A percentile compares a stretch with the other conserved stretches of the same genome.
Conservation (phyloP, 2,329 filamentous ascomycete species). For the Chaetomiaceae sp. region DNA sequence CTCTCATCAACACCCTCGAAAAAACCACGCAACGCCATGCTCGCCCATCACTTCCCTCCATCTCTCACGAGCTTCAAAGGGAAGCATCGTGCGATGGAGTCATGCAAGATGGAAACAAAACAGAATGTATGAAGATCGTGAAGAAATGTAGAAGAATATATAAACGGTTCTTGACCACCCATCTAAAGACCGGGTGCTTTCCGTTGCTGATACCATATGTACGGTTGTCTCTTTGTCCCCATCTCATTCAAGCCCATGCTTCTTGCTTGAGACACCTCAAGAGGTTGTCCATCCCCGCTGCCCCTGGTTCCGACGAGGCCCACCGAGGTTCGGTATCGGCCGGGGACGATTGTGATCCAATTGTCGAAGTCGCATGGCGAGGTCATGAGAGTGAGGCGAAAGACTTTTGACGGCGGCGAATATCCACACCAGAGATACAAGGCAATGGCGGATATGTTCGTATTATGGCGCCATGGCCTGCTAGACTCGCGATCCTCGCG, state of each 20-base stretch:
- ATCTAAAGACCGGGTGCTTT: constrained; percentile 4
- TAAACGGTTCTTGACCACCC: not conserved
- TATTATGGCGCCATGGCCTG: not conserved
- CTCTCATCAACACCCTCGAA: not conserved
- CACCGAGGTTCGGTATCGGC: no score
- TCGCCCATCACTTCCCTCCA: not conserved
- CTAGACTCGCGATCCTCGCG: constrained; percentile 32
- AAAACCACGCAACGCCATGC: constrained; percentile 10
- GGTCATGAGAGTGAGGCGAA: not conserved
- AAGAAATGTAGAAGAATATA: constrained; percentile 4
- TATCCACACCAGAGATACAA: constrained; percentile 7
- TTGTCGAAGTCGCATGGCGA: not conserved
- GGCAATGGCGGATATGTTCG: not conserved
- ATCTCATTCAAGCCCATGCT: not conserved
- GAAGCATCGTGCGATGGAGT: not conserved
- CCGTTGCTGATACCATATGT: constrained; percentile 10
- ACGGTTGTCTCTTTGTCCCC: constrained; percentile 6
- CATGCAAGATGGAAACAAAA: constrained; percentile 4
- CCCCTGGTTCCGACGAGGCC: no score
- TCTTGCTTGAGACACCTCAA: no score
- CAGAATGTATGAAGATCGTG: constrained; percentile 4
- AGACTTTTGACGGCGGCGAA: not conserved
- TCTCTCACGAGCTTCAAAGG: not conserved
- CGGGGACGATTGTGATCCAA: no score
- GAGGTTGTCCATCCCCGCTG: no score